phyloP scores from a whole-genome alignment of 2,329 filamentous ascomycete genomes.

The Cercospora sp. region DNA sequence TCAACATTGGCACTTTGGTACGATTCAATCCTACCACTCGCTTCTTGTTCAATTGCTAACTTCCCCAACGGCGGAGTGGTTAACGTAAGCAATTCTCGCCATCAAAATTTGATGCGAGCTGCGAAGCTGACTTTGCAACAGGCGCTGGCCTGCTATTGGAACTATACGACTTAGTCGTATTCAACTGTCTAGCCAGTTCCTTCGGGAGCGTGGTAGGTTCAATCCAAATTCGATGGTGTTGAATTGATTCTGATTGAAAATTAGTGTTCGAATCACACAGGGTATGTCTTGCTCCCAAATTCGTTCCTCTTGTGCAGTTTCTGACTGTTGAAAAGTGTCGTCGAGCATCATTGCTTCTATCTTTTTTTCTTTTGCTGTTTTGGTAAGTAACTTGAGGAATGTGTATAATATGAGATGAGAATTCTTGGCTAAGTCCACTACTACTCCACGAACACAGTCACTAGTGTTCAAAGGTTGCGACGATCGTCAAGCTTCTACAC shows the following conservation, averaged over 20 bases:
- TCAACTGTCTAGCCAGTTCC: conserved; percentile 1
- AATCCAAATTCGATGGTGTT: background rate
- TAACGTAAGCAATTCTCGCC: background rate
- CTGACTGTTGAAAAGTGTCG: too few species aligned
- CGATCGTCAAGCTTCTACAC: background rate
- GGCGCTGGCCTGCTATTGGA: conserved; percentile 3
- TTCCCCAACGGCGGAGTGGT: background rate
- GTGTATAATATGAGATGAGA: background rate
- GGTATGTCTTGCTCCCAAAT: background rate
- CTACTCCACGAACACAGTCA: background rate
- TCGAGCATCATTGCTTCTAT: too few species aligned
- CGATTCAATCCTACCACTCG: background rate
- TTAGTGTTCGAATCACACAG: background rate
- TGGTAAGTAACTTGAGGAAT: background rate
- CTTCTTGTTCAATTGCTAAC: background rate
- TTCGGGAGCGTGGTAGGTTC: background rate
- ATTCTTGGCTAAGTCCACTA: background rate
- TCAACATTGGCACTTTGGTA: background rate
- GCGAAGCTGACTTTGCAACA: background rate
- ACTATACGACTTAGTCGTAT: background rate
- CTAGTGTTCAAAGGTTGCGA: background rate
- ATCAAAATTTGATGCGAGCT: background rate
- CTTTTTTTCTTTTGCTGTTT: too few species aligned
- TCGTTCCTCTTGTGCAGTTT: too few species aligned
- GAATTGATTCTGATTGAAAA: background rate